Base-by-base conservation (phyloP, 2,329 filamentous ascomycete genomes). In the Alternaria longipes region DNA sequence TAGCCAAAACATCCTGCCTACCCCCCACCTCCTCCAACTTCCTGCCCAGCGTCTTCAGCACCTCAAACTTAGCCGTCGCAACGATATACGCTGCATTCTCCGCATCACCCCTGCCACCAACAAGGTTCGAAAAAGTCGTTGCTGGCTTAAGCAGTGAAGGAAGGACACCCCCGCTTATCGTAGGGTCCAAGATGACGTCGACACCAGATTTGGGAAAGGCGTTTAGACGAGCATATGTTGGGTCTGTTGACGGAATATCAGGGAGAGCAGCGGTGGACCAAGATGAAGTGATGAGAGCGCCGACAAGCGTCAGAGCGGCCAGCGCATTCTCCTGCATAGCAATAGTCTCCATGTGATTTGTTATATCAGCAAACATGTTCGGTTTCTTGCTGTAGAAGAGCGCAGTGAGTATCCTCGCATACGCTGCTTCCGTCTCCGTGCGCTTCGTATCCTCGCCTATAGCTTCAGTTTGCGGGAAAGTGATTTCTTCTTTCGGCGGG, bases 21-120 rank as follows among this genome's bases (percentile, higher is more conserved):
- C 54, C 75, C 9, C 62, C 69, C 64, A 75, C 70, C 8, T 77
- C 74, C 60, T 81, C 79, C 14, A 89, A 66, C 12, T 75, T 73
- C 24, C 74, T 66, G 28, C 84, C 77, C n/a, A 89, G 72, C 5
- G 81, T 80, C 16, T 82, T 81, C 49, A 89, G 66, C 3, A 84
- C 83, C 56, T 87, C 86, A 64, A 86, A 86, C 67, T 87, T 88
- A 0, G 85, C 83, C 47, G 80, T 82, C 1, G 86, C 86, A 42
- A 89, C 81, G 62, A 83, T 82, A 76, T 86, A 88, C 3, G 86
- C 85, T 2, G 84, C 81, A 63, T 83, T 86, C 68, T 88, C 84
- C 1, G 83, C 77, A 68, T 88, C 86, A 2, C 84, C 85, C 9
- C 83, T 79, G 9, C 86, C 86, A 14, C 84, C 85, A 0, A 87